A percentile compares a stretch with the other conserved stretches of the same genome.
phyloP scores from a whole-genome alignment of 306 rosid genomes.

The Ceratonia siliqua region DNA sequence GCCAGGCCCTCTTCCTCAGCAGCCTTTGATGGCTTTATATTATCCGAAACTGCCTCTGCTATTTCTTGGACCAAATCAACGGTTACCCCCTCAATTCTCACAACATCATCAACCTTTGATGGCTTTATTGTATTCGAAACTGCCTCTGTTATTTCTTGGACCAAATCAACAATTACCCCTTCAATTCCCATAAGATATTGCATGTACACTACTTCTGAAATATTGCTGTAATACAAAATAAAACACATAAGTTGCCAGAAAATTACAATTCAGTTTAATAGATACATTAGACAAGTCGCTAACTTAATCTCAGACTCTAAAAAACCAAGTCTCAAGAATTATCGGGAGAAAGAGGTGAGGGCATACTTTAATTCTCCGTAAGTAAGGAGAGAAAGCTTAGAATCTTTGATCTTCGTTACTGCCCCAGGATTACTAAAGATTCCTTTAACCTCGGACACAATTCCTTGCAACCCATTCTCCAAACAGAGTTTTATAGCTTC shows the following conservation, averaged over 20 bases:
- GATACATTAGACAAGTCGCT: neutral
- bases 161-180: conserved; percentile 90
- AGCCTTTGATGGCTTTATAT: conserved; percentile 41
- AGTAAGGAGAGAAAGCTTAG: conserved; percentile 76
- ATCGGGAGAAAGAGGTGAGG: too few relatives aligned
- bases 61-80: conserved; percentile 86
- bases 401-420: conserved; percentile 65
- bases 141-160: conserved; percentile 72
- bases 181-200: conserved; percentile 91
- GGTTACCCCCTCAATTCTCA: conserved; percentile 91
- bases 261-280: too few relatives aligned
- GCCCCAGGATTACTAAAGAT: conserved; percentile 75
- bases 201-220: conserved; percentile 85
- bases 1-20: conserved; percentile 43
- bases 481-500: conserved; percentile 82
- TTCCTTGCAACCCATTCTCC: conserved; percentile 84
- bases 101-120: too few relatives aligned
- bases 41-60: conserved; percentile 61
- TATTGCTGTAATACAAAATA: conserved; percentile 59
- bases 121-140: conserved; percentile 58
- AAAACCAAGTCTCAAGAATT: neutral
- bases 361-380: conserved; percentile 84
- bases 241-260: neutral
- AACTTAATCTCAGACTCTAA: neutral
- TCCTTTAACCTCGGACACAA: conserved; percentile 83